Evolutionary conservation across 352 stramenopile genomes (phyloP), one percentile per base, ranked within the genome.

Genomic region (Phytophthora chlamydospora): DNA sequence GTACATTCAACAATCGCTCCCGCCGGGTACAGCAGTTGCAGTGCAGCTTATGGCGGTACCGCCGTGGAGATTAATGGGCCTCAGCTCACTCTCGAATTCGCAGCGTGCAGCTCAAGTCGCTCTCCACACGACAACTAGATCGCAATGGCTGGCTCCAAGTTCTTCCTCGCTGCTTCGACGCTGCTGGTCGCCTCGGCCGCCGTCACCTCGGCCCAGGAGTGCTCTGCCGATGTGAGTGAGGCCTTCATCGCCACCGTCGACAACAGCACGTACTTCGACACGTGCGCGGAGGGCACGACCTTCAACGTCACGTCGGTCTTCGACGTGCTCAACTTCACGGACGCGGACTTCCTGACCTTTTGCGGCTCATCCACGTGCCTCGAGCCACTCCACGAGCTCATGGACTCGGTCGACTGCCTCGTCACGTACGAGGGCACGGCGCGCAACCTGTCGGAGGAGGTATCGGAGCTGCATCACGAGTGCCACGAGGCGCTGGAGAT

Each of bases 301-400:
- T 90, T 82, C 64, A 80, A 73, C 47, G 33, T 90, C 52, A 66
- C 66, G 59, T 71, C 51, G 17, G 47, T 81, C 27, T 81, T 85
- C 42, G 76, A 81, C 42, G 74, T 73, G 21, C 51, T 68, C 9
- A 79, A 87, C 44, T 77, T 90, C 42, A 75, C 66, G 27, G 35
- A 52, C 27, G 8, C 57, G 11, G 74, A 88, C 16, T 76, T 90
- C n/a, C 12, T 84, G 21, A 52, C 54, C 41, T 88, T 85, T 53
- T 90, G 81, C 65, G 73, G 80, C 50, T 84, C 76, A 47, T 76
- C 66, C 6, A 65, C 51, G 16, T 90, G 81, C 49, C 72, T 90
- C 33, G 68, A 74, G 19, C 81, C 81, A 6, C 27, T 90, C n/a
- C 81, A 90, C 65, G 66, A 64, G 43, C 45, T 85, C 19, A 69